Percentiles rank a stretch among this genome's conserved stretches.
Evolutionary conservation across 371 early-diverging fungal genomes (phyloP).

Genomic region (Paraphysoderma sedebokerense): DNA sequence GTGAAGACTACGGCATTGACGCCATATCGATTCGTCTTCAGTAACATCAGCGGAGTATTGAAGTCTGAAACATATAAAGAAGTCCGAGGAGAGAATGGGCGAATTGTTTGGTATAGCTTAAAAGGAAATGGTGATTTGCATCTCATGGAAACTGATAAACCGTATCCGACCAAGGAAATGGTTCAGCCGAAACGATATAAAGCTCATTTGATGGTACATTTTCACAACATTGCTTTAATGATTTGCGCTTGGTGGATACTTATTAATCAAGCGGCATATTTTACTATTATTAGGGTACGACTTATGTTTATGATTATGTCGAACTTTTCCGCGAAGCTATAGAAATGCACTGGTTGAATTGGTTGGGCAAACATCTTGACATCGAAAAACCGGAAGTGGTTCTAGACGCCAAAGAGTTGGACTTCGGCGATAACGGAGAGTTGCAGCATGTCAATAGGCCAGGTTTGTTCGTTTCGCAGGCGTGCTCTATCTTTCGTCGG

Average conservation of each 20-base stretch:
- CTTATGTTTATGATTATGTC: conserved; percentile 95
- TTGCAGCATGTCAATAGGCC: conserved; percentile 61
- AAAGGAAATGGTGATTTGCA: conserved; percentile 49
- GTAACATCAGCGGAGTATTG: conserved; percentile 77
- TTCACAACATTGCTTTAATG: background rate
- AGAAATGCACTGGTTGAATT: conserved; percentile 49
- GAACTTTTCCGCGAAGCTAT: conserved; percentile 81
- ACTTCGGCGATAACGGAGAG: conserved; percentile 60
- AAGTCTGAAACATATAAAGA: conserved; percentile 86
- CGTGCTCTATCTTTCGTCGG: no score
- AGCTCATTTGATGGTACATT: conserved; percentile 92
- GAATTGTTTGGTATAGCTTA: conserved; percentile 18
- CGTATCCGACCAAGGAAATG: conserved; percentile 85
- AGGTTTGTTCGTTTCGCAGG: no score
- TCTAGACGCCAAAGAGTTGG: conserved; percentile 67
- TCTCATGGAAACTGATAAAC: conserved; percentile 57
- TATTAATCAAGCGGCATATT: background rate
- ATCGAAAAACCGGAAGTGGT: conserved; percentile 46
- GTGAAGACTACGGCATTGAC: no score
- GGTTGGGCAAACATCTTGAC: conserved; percentile 24
- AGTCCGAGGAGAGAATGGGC: conserved; percentile 40
- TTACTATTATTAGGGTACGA: no score
- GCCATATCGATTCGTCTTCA: conserved; percentile 77
- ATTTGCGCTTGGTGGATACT: background rate
- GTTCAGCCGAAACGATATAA: conserved; percentile 94